phyloP scores from a whole-genome alignment of 768 basidiomycete species.

The Termitomyces sp. region DNA sequence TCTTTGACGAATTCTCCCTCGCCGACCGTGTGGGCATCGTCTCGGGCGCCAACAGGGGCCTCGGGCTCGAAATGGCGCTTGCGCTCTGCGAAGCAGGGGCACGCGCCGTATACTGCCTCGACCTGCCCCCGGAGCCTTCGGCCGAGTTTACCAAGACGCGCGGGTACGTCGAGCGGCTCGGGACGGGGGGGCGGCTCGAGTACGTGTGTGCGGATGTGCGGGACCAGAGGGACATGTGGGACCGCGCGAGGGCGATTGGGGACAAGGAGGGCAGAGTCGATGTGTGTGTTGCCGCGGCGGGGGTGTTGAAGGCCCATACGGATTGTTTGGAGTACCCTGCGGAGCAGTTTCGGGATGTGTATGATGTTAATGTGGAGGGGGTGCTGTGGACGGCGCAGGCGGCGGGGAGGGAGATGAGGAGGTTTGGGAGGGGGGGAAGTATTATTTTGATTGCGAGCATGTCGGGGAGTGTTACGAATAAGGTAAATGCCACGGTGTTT shows the following conservation, averaged over 20 bases:
- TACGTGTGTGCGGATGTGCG: constrained; percentile 66
- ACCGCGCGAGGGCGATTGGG: constrained; percentile 52
- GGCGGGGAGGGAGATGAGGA: constrained; percentile 43
- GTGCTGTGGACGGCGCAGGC: constrained; percentile 50
- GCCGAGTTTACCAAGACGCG: constrained; percentile 53
- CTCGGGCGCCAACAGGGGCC: constrained; percentile 62
- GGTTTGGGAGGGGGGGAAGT: constrained; percentile 36
- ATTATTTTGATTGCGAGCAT: constrained; percentile 50
- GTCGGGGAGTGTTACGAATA: constrained; percentile 67
- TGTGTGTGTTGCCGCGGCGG: constrained; percentile 75
- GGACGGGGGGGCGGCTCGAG: constrained; percentile 41
- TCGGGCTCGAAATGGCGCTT: constrained; percentile 83
- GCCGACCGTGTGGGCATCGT: constrained; percentile 54
- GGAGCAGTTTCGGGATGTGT: constrained; percentile 58
- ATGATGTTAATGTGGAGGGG: constrained; percentile 49
- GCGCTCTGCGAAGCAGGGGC: constrained; percentile 72
- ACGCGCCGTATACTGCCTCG: constrained; percentile 64
- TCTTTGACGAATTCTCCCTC: constrained; percentile 38
- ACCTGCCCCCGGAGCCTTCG: constrained; percentile 52
- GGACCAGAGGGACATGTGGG: constrained; percentile 59
- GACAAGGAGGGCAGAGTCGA: constrained; percentile 70
- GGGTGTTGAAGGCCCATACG: constrained; percentile 55
- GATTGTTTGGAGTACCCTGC: constrained; percentile 67
- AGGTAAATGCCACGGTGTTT: constrained; percentile 34
- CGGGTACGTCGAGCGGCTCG: constrained; percentile 47